phyloP scores from a whole-genome alignment of 345 rosid species.

The Gossypium raimondii region DNA sequence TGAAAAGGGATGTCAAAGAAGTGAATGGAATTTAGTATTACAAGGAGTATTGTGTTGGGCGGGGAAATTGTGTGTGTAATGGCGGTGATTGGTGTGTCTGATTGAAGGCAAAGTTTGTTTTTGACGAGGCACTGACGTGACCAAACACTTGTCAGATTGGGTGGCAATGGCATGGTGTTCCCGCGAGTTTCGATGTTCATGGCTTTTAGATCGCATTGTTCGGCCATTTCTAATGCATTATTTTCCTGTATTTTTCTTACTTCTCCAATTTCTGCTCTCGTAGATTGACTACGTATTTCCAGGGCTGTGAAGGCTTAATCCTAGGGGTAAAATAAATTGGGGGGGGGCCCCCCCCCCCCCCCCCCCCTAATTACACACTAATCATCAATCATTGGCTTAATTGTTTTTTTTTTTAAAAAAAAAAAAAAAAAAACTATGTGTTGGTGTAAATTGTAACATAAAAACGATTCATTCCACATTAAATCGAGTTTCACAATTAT shows the following conservation, averaged over 20 bases:
- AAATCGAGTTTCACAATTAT: too few relatives aligned
- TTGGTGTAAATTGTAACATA: too few relatives aligned
- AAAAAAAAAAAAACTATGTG: too few relatives aligned
- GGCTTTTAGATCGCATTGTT: neutral
- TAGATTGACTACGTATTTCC: neutral
- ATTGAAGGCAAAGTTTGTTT: neutral
- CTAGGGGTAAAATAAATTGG: too few relatives aligned
- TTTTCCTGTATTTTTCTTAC: neutral
- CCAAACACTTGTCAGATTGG: slow-evolving; percentile 10
- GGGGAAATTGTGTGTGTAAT: neutral
- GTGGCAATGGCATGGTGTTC: neutral
- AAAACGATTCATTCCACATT: too few relatives aligned
- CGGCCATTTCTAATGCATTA: neutral
- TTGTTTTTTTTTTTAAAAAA: too few relatives aligned
- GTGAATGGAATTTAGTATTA: neutral
- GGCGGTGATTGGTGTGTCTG: neutral
- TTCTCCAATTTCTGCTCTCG: neutral
- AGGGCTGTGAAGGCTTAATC: neutral
- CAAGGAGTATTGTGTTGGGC: neutral
- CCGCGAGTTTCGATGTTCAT: neutral
- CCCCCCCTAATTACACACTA: too few relatives aligned
- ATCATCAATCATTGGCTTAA: too few relatives aligned
- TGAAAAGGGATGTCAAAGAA: neutral
- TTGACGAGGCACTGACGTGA: neutral
- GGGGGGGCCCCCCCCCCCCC: too few relatives aligned